Conservation (phyloP, 2,329 filamentous ascomycete species). For the Tolypocladium album region DNA sequence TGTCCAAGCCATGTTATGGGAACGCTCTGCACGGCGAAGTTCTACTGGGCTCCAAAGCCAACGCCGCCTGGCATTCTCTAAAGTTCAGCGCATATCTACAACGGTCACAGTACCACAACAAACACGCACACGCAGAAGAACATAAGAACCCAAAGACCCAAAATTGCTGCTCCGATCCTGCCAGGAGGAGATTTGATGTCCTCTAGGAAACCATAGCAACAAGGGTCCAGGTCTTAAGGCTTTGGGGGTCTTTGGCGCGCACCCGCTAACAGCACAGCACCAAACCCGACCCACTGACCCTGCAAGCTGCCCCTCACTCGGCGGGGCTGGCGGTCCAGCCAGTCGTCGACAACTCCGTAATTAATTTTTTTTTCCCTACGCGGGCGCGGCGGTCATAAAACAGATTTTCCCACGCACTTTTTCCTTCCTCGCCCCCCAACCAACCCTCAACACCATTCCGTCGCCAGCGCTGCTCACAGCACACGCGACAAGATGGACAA, state of each 20-base stretch:
- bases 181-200: neutral
- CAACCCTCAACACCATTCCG: neutral
- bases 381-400: neutral
- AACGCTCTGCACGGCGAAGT: neutral
- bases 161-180: neutral
- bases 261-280: neutral
- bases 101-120: too few species aligned
- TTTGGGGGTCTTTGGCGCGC: neutral
- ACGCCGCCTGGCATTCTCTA: neutral
- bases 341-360: neutral
- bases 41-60: too few species aligned
- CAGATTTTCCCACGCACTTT: neutral
- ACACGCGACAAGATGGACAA: constrained; percentile 27
- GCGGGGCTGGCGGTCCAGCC: neutral
- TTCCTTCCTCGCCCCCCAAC: neutral
- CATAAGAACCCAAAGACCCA: neutral
- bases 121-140: neutral
- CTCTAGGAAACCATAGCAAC: neutral
- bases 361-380: neutral
- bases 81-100: neutral
- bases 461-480: neutral
- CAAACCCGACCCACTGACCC: neutral
- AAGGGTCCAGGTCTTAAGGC: neutral
- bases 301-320: neutral
- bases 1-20: too few species aligned